Evolutionary conservation across 2,329 filamentous ascomycete species (phyloP).

Genomic region (Diplodia corticola): DNA sequence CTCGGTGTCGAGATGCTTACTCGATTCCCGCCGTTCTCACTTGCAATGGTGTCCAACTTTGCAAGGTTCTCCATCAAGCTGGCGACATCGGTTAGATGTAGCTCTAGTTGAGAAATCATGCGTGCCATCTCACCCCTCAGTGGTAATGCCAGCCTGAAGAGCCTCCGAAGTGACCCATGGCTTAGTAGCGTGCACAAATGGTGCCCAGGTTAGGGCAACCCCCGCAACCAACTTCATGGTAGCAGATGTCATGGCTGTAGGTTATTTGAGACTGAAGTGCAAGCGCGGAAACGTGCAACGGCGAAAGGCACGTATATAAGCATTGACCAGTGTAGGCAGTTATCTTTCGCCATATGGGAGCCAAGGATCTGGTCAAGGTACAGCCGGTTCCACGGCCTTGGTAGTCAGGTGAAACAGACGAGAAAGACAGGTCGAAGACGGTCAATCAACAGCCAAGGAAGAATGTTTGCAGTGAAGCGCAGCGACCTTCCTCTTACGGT

Average conservation of each 20-base stretch:
- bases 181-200: neutral
- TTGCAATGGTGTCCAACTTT: constrained; percentile 56
- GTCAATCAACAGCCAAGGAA: neutral
- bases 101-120: neutral
- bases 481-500: neutral
- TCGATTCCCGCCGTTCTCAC: constrained; percentile 59
- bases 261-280: no score
- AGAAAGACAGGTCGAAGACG: constrained; percentile 10
- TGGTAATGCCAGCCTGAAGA: constrained; percentile 44
- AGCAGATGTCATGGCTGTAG: neutral
- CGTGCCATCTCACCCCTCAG: constrained; percentile 34
- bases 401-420: neutral
- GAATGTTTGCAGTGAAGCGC: neutral
- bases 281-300: neutral
- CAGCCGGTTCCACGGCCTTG: neutral
- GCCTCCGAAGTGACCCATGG: constrained; percentile 41
- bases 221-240: neutral
- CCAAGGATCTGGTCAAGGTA: constrained; percentile 4
- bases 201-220: neutral
- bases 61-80: constrained; percentile 58
- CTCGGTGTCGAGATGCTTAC: constrained; percentile 36
- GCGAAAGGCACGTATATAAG: neutral
- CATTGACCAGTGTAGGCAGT: neutral
- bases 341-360: constrained; percentile 2
- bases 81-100: neutral